Conservation (phyloP, 1,284 basidiomycete genomes). For the Chalciporus sp. region DNA sequence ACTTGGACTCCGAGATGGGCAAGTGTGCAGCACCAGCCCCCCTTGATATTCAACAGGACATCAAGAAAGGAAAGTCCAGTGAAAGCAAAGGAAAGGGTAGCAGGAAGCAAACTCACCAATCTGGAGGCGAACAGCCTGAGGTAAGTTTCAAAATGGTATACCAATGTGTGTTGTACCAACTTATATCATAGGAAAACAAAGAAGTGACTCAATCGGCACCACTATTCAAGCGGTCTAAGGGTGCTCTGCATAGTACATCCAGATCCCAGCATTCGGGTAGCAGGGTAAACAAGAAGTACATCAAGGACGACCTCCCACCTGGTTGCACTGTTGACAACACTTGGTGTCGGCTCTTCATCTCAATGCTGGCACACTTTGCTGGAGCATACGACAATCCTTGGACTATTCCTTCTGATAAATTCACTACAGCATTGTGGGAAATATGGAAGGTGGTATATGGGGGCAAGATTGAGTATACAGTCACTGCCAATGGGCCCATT, state of each 20-base stretch:
- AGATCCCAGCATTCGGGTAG: conserved; percentile 4
- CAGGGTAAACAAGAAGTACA: conserved; percentile 6
- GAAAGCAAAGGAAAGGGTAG: too few species aligned
- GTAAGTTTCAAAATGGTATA: too few species aligned
- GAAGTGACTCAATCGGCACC: too few species aligned
- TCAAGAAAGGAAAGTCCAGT: too few species aligned
- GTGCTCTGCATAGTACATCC: neutral
- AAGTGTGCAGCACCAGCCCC: too few species aligned
- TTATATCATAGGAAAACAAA: too few species aligned
- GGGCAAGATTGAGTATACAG: conserved; percentile 1
- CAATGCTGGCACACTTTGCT: too few species aligned
- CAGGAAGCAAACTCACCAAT: too few species aligned
- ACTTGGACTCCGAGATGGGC: too few species aligned
- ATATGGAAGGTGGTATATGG: conserved; percentile 9
- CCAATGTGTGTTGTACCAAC: too few species aligned
- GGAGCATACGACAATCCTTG: conserved; percentile 1
- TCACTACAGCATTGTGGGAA: neutral
- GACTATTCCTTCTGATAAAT: neutral
- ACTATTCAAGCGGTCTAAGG: neutral
- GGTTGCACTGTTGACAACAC: neutral
- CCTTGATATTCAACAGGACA: too few species aligned
- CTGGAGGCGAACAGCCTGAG: too few species aligned
- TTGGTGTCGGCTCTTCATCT: conserved; percentile 3
- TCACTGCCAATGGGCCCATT: neutral
- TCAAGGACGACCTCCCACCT: conserved; percentile 7